Percentiles rank a stretch among this genome's conserved stretches.
Conservation (phyloP, 2,329 filamentous ascomycete species). For the Lizonia empirigonia region DNA sequence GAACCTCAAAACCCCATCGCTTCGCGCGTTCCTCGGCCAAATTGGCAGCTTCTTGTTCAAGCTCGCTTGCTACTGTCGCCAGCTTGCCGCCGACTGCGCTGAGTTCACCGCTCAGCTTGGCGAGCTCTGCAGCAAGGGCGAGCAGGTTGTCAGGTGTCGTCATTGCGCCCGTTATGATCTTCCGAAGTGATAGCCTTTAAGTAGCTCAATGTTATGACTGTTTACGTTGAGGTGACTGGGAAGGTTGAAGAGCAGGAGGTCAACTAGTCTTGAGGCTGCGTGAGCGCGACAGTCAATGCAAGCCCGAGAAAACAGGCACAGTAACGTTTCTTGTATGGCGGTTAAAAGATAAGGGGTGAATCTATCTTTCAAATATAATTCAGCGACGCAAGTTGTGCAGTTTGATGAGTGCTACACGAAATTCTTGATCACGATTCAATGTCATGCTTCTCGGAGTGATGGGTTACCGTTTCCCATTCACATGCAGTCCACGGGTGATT, state of each 20-base stretch:
- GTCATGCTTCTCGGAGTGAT: no score
- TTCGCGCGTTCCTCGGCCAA: conserved; percentile 29
- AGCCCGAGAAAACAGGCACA: background rate
- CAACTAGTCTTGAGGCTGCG: background rate
- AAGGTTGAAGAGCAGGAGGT: background rate
- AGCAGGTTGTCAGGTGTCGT: conserved; percentile 30
- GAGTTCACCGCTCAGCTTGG: conserved; percentile 21
- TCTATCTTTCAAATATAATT: no score
- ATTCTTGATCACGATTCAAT: no score
- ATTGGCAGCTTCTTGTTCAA: conserved; percentile 34
- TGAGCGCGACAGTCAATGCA: background rate
- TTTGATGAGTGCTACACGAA: no score
- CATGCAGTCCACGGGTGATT: no score
- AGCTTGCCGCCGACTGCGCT: conserved; percentile 23
- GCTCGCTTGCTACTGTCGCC: conserved; percentile 18
- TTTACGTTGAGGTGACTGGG: no score
- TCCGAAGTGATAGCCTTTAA: no score
- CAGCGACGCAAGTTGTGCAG: no score
- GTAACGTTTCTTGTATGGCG: background rate
- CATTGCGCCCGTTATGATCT: no score
- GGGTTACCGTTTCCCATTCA: no score
- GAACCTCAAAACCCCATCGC: conserved; percentile 32
- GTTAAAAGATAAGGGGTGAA: background rate
- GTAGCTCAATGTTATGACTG: no score
- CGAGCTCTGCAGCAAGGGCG: conserved; percentile 28